Evolutionary conservation across 2,329 filamentous ascomycete genomes (phyloP).

Genomic region (Orbilia quercus): DNA sequence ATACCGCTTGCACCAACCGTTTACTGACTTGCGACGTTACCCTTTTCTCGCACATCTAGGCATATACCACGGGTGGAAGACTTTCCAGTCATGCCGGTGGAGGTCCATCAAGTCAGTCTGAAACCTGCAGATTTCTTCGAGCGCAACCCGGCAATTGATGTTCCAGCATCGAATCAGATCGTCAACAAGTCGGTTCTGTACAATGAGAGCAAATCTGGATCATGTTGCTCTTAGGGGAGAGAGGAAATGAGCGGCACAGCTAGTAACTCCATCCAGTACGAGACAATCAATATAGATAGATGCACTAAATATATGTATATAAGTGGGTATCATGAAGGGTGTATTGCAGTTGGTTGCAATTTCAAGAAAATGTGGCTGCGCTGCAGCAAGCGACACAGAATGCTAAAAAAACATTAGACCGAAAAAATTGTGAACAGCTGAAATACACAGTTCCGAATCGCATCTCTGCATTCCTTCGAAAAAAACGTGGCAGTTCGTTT

Average conservation of each 20-base stretch:
- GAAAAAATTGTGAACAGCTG: slow-evolving; percentile 24
- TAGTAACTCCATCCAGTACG: no score
- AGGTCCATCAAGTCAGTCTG: slow-evolving; percentile 67
- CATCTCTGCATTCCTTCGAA: slow-evolving; percentile 32
- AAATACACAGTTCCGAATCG: slow-evolving; percentile 43
- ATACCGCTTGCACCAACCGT: slow-evolving; percentile 34
- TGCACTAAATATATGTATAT: slow-evolving; percentile 31
- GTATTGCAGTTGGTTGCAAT: slow-evolving; percentile 23
- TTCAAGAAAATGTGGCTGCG: slow-evolving; percentile 20
- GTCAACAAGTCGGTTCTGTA: slow-evolving; percentile 46
- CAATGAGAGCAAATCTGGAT: slow-evolving; percentile 29
- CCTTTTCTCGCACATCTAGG: slow-evolving; percentile 36
- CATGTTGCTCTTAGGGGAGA: slow-evolving; percentile 46
- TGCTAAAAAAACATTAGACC: slow-evolving; percentile 44
- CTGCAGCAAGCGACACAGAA: slow-evolving; percentile 24
- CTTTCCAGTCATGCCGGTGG: slow-evolving; percentile 73
- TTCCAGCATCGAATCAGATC: slow-evolving; percentile 63
- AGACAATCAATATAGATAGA: no score
- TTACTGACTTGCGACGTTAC: slow-evolving; percentile 29
- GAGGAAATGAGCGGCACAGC: neutral
- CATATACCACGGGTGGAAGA: slow-evolving; percentile 55
- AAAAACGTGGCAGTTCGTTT: slow-evolving; percentile 56
- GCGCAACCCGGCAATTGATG: slow-evolving; percentile 65
- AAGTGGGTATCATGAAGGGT: neutral
- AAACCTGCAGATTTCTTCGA: slow-evolving; percentile 65